These are phyloP conservation scores for Phanerochaete sordida DNA, from an alignment of 768 basidiomycete species.

Conservation along the genomic window DNA sequence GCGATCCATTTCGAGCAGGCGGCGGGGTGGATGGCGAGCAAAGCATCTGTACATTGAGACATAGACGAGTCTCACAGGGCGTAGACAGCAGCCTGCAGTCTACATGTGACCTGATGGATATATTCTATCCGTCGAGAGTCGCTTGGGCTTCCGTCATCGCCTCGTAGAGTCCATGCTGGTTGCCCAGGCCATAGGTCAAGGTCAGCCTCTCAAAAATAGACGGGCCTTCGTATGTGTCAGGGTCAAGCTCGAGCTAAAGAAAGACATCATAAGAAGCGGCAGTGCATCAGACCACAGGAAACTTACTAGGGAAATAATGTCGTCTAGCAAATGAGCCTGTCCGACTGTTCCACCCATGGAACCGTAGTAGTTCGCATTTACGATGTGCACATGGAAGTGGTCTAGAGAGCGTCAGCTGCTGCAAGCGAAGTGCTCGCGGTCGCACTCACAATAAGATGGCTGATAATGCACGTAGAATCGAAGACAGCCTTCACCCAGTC, in stretches of 20 bases:
- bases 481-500: conserved; percentile 55
- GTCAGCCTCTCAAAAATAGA: conserved; percentile 68
- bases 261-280: background rate
- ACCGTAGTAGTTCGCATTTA: conserved; percentile 65
- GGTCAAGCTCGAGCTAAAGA: conserved; percentile 58
- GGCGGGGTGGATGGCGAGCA: too few species aligned
- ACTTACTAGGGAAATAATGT: conserved; percentile 80
- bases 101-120: background rate
- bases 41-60: too few species aligned
- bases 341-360: conserved; percentile 75
- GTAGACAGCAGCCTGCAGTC: background rate
- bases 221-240: conserved; percentile 34
- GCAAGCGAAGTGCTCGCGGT: background rate
- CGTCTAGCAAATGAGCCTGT: conserved; percentile 91
- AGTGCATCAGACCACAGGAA: background rate
- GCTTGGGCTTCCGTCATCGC: conserved; percentile 7
- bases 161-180: conserved; percentile 66
- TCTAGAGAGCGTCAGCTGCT: conserved; percentile 44
- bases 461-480: conserved; percentile 93
- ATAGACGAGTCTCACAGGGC: background rate
- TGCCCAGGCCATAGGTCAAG: conserved; percentile 79
- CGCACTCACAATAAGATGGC: conserved; percentile 83
- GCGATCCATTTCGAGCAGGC: background rate
- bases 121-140: background rate
- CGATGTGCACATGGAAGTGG: conserved; percentile 93